A percentile compares a stretch with the other conserved stretches of the same genome.
Conservation (phyloP, 2,329 filamentous ascomycete genomes). For the Colletotrichum liriopes region DNA sequence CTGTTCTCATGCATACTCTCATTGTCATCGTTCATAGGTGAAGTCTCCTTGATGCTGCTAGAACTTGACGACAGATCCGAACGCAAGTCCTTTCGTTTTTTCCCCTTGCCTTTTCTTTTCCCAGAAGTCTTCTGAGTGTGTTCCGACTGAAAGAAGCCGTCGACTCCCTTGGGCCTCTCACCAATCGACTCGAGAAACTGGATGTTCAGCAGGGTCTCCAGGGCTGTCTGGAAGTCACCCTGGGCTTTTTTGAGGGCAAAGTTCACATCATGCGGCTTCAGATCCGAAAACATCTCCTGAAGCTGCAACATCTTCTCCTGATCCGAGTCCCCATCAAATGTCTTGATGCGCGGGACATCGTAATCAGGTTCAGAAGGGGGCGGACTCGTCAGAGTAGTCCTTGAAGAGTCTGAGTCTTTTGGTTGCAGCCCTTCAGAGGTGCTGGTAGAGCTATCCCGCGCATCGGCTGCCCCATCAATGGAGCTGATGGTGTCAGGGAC, state of each 20-base stretch:
- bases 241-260: constrained; percentile 78
- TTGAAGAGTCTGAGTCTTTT: constrained; percentile 50
- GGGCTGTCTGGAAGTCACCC: constrained; percentile 77
- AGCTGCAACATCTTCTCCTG: constrained; percentile 77
- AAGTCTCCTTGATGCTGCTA: constrained; percentile 31
- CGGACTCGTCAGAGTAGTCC: constrained; percentile 46
- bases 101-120: constrained; percentile 53
- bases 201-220: constrained; percentile 86
- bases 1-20: constrained; percentile 14
- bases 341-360: constrained; percentile 40
- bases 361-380: constrained; percentile 35
- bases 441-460: constrained; percentile 45
- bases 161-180: constrained; percentile 80
- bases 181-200: constrained; percentile 81
- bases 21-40: constrained; percentile 27
- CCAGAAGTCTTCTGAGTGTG: constrained; percentile 49
- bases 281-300: constrained; percentile 78
- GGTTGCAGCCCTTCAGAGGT: constrained; percentile 48
- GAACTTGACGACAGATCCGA: constrained; percentile 38
- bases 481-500: constrained; percentile 64
- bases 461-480: constrained; percentile 46
- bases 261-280: constrained; percentile 76
- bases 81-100: constrained; percentile 49
- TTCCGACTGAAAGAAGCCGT: constrained; percentile 80
- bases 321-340: constrained; percentile 61